Evolutionary conservation across 371 early-diverging fungal species (phyloP).

Genomic region (Mycotypha africana): DNA sequence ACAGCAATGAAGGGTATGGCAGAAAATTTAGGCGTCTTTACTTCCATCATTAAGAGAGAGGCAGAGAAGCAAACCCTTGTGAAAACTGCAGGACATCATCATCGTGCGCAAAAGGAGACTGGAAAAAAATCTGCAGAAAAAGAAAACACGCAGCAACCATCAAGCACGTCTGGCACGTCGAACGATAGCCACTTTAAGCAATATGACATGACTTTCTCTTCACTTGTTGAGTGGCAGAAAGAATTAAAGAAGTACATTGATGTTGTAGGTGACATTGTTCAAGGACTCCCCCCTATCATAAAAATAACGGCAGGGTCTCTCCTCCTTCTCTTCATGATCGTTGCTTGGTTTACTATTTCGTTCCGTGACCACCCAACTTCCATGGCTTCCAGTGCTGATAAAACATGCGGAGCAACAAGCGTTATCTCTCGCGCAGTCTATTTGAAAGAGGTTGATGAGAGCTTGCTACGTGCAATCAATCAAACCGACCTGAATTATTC

Average conservation of each 20-base stretch:
- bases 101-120: background rate
- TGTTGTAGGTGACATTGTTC: too few relatives aligned
- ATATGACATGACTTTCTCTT: conserved; percentile 8
- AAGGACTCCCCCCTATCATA: too few relatives aligned
- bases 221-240: too few relatives aligned
- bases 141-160: too few relatives aligned
- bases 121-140: background rate
- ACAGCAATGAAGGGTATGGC: conserved; percentile 41
- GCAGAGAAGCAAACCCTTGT: conserved; percentile 1
- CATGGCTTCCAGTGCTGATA: too few relatives aligned
- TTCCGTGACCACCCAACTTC: too few relatives aligned
- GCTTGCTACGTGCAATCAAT: conserved; percentile 16
- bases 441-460: conserved; percentile 48
- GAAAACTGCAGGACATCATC: background rate
- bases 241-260: too few relatives aligned
- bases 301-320: too few relatives aligned
- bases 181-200: too few relatives aligned
- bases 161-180: too few relatives aligned
- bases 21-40: conserved; percentile 26
- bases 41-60: conserved; percentile 26
- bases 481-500: conserved; percentile 21
- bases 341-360: too few relatives aligned
- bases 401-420: too few relatives aligned
- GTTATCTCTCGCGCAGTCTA: conserved; percentile 42
- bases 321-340: background rate